Evolutionary conservation across 129 eudicot genomes (phyloP).

Genomic region (Flaveria trinervia): DNA sequence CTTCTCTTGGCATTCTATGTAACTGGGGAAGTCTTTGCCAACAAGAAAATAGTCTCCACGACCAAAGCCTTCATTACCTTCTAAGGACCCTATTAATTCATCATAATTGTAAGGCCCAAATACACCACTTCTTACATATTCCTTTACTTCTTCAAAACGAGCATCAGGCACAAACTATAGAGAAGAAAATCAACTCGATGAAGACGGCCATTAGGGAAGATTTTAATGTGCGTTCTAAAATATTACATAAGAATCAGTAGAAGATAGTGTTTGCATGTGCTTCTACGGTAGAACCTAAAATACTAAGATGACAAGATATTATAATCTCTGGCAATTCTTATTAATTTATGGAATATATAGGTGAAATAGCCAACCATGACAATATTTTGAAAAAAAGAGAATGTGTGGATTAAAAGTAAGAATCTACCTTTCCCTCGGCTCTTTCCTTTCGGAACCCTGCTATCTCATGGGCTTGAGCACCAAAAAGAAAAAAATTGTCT

Average conservation of each 20-base stretch:
- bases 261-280: neutral
- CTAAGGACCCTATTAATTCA: constrained; percentile 76
- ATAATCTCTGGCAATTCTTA: neutral
- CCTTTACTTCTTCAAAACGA: constrained; percentile 82
- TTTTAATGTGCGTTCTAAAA: neutral
- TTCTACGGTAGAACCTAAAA: neutral
- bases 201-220: neutral
- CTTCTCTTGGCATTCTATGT: constrained; percentile 88
- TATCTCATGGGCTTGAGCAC: constrained; percentile 81
- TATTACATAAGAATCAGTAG: neutral
- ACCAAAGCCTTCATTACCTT: constrained; percentile 93
- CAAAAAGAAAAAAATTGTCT: constrained; percentile 84
- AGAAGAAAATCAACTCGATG: constrained; percentile 3
- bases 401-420: neutral
- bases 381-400: neutral
- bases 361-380: neutral
- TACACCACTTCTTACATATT: constrained; percentile 72
- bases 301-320: neutral
- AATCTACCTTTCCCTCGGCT: constrained; percentile 83
- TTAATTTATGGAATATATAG: neutral
- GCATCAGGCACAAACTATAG: constrained; percentile 81
- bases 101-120: constrained; percentile 71
- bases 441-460: constrained; percentile 68
- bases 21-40: constrained; percentile 94
- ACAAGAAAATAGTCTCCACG: constrained; percentile 92